Base-by-base conservation (phyloP, 2,329 filamentous ascomycete genomes). In the Pseudomassariella vexata region DNA sequence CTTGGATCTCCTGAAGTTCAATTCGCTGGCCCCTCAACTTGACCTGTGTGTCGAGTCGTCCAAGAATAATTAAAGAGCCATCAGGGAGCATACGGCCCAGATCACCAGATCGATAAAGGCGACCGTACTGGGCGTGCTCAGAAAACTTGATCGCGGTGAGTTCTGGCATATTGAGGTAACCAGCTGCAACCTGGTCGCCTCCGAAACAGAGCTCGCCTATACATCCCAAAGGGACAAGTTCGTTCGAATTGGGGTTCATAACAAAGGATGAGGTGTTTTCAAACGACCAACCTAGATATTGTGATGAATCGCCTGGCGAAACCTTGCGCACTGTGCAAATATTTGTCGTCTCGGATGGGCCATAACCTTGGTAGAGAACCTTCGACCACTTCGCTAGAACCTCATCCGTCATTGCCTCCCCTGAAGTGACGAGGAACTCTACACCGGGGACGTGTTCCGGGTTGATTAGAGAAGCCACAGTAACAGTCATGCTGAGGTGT, bases 191-290 rank as follows among this genome's bases (percentile, higher is more conserved):
- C 57, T 95, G 88, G 29, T 85, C 76, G 9, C 88, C 89, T 10
- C 86, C 87, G 53, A 94, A 92, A 48, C 85, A 94, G 6, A 94
- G 67, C 53, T 95, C 88, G 9, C 89, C 89, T 11, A 86, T 64
- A 40, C 76, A 82, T 3, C 87, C 86, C 6, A 73, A 53, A 0
- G 85, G 85, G 0, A 88, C 60, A 2, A 76, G 48, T 0, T 70
- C 55, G 5, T 78, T 49, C 3, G 59, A 50, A 5, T 59, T 58
- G 0, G 56, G 56, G 12, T 48, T 50, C 11, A 83, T 53, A 2
- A 94, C 76, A 37, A 87, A 76, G 0, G 75, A 70, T 0, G 85
- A 92, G 0, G 85, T 94, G 39, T 90, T 94, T 8, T 68, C 60
- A 18, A 95, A 75, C 0, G 79, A 72, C 37, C 65, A 69, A 0